These are phyloP conservation scores for Haematococcus lacustris DNA, from an alignment of 139 green algal genomes.

Conservation along the genomic window DNA sequence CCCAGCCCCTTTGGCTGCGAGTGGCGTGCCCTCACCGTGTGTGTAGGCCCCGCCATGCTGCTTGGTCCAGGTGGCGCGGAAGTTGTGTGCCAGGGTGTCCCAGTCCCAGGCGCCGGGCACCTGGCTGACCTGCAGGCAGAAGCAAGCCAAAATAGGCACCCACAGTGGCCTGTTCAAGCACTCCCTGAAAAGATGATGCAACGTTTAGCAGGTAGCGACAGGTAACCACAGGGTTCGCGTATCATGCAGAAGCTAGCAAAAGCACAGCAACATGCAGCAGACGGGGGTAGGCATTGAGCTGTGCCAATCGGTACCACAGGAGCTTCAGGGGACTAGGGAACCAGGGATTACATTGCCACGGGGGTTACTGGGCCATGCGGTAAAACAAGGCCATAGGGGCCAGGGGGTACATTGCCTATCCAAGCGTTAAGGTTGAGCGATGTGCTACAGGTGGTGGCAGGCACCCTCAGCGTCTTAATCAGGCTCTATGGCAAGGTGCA, in stretches of 20 bases:
- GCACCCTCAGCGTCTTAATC: too few species aligned
- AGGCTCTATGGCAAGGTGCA: too few species aligned
- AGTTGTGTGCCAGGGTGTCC: constrained; percentile 27
- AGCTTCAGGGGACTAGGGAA: neutral
- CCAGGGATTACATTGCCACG: neutral
- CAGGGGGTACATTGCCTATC: too few species aligned
- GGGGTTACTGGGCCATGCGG: neutral
- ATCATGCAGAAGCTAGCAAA: neutral
- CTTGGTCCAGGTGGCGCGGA: constrained; percentile 28
- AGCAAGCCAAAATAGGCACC: too few species aligned
- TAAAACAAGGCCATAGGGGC: too few species aligned
- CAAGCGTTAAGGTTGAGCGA: too few species aligned
- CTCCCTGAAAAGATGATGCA: neutral
- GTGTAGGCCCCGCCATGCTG: constrained; percentile 33
- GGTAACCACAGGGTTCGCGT: neutral
- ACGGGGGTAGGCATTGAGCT: neutral
- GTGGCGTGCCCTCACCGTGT: constrained; percentile 7
- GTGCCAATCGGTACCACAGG: neutral
- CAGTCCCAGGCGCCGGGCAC: constrained; percentile 33
- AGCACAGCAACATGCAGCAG: too few species aligned
- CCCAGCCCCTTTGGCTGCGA: too few species aligned
- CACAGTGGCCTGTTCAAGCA: neutral
- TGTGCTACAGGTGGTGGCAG: too few species aligned
- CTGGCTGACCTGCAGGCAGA: neutral
- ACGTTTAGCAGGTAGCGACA: constrained; percentile 3